These are phyloP conservation scores for Camptophora hylomeconis DNA, from an alignment of 2,329 filamentous ascomycete species.

Conservation along the genomic window DNA sequence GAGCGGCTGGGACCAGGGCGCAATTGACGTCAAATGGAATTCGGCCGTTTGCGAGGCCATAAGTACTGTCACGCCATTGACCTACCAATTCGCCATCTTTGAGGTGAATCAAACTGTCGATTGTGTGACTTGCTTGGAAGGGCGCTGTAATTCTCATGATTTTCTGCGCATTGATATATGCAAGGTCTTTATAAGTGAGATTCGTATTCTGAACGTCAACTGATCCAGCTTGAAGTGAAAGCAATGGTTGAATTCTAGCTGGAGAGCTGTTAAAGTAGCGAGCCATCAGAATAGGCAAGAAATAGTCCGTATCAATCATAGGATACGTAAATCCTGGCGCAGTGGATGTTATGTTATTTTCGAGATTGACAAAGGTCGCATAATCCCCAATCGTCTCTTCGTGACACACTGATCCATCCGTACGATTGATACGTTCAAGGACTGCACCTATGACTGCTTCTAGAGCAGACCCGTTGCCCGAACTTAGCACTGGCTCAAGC, in stretches of 20 bases:
- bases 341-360: conserved; percentile 40
- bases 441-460: conserved; percentile 51
- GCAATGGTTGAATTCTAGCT: conserved; percentile 23
- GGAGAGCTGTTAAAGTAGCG: conserved; percentile 43
- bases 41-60: conserved; percentile 47
- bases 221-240: conserved; percentile 31
- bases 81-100: conserved; percentile 43
- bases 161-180: conserved; percentile 40
- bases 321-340: conserved; percentile 44
- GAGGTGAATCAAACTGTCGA: conserved; percentile 45
- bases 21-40: conserved; percentile 56
- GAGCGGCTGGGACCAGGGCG: conserved; percentile 47
- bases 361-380: conserved; percentile 45
- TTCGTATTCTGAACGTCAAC: conserved; percentile 39
- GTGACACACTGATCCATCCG: conserved; percentile 49
- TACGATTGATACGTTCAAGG: conserved; percentile 46
- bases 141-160: conserved; percentile 44
- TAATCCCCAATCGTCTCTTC: conserved; percentile 56
- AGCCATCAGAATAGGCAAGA: conserved; percentile 44
- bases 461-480: conserved; percentile 40
- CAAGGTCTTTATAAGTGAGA: conserved; percentile 41
- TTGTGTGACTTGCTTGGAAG: conserved; percentile 39
- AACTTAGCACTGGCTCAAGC: conserved; percentile 44
- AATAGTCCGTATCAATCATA: conserved; percentile 53
- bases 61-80: conserved; percentile 50